Evolutionary conservation across 2,329 filamentous ascomycete genomes (phyloP).

Genomic region (Penicillium sp.): DNA sequence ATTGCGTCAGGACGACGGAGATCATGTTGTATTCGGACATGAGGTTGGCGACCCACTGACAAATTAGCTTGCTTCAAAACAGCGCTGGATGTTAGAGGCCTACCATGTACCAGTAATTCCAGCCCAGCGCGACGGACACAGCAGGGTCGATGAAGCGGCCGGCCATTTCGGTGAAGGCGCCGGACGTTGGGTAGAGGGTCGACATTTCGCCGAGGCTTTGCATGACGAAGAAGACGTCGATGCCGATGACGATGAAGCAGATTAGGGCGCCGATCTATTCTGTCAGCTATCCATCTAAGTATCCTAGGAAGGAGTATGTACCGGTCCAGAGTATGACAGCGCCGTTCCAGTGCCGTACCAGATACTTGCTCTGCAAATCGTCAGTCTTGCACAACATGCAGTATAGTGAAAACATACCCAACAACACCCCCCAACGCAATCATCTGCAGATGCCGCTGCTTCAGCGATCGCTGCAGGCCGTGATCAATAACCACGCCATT

Average conservation of each 20-base stretch:
- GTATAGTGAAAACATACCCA: background rate
- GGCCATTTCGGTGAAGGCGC: slow-evolving; percentile 12
- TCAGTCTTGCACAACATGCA: too few relatives aligned
- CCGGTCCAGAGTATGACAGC: slow-evolving; percentile 11
- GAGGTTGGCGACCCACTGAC: slow-evolving; percentile 11
- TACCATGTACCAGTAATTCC: slow-evolving; percentile 26
- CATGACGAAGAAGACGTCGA: slow-evolving; percentile 14
- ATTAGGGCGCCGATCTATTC: slow-evolving; percentile 6
- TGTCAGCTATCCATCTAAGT: background rate
- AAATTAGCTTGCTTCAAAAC: background rate
- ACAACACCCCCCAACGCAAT: slow-evolving; percentile 12
- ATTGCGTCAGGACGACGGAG: slow-evolving; percentile 33
- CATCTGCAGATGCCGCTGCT: slow-evolving; percentile 12
- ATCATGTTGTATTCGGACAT: slow-evolving; percentile 35
- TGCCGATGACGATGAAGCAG: slow-evolving; percentile 10
- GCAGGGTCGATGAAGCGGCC: slow-evolving; percentile 14
- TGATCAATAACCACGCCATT: slow-evolving; percentile 5
- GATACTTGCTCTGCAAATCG: slow-evolving; percentile 9
- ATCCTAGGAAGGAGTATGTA: background rate
- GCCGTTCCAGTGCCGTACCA: slow-evolving; percentile 14
- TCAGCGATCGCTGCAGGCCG: slow-evolving; percentile 9
- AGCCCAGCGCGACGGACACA: slow-evolving; percentile 16
- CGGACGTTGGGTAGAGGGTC: slow-evolving; percentile 11
- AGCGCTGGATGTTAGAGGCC: background rate
- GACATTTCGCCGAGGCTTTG: slow-evolving; percentile 11